phyloP scores from a whole-genome alignment of 805 yeast species.

The Cyberlindnera bimundalis region DNA sequence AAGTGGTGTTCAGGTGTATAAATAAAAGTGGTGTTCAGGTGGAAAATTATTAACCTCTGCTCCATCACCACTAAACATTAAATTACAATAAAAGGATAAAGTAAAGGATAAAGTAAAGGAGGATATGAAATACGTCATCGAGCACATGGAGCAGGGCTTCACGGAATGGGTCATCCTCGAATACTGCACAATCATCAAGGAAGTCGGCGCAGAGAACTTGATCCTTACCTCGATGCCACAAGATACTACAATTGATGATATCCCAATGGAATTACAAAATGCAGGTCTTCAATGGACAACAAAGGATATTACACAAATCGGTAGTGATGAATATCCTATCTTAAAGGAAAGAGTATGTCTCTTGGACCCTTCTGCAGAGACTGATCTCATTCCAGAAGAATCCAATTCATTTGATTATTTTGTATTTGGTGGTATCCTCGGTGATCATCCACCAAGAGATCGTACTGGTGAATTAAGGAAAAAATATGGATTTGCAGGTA shows the following conservation, averaged over 20 bases:
- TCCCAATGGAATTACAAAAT: conserved; percentile 57
- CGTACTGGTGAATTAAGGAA: conserved; percentile 84
- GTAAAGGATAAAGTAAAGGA: too few species aligned
- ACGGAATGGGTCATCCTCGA: conserved; percentile 94
- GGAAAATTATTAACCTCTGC: too few species aligned
- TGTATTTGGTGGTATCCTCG: conserved; percentile 94
- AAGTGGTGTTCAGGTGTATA: too few species aligned
- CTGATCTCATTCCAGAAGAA: conserved; percentile 74
- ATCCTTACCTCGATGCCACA: conserved; percentile 73
- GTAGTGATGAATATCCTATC: conserved; percentile 34
- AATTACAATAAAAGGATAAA: too few species aligned
- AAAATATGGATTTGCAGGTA: conserved; percentile 81
- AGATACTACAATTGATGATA: conserved; percentile 54
- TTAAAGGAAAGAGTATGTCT: conserved; percentile 66
- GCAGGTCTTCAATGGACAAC: conserved; percentile 82
- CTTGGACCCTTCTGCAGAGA: conserved; percentile 82
- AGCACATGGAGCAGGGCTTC: conserved; percentile 97
- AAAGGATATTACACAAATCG: conserved; percentile 54
- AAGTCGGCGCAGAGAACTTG: conserved; percentile 75
- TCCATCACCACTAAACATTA: too few species aligned
- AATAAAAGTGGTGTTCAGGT: too few species aligned
- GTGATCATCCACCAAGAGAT: conserved; percentile 89
- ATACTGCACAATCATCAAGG: conserved; percentile 76
- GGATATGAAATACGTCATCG: conserved; percentile 92
- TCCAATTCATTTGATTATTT: conserved; percentile 69